Percentiles rank a stretch among this genome's conserved stretches.
Conservation (phyloP, 331 rosid species). For the Telfairia occidentalis region DNA sequence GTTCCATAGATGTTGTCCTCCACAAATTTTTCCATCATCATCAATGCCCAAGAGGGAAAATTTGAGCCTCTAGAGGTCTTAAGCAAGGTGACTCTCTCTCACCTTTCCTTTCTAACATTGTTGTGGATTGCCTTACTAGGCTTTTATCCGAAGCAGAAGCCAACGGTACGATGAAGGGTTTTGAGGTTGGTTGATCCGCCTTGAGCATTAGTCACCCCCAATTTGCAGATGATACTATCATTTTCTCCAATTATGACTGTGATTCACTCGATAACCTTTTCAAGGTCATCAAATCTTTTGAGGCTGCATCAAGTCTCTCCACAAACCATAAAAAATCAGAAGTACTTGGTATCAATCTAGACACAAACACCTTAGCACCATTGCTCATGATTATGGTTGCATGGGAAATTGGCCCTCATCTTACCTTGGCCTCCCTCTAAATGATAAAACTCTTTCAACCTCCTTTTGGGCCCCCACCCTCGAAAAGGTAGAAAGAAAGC, state of each 20-base stretch:
- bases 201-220: not conserved
- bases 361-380: too few relatives aligned
- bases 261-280: too few relatives aligned
- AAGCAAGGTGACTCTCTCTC: not conserved
- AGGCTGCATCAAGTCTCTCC: not conserved
- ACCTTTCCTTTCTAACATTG: not conserved
- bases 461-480: too few relatives aligned
- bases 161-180: not conserved
- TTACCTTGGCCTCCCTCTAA: too few relatives aligned
- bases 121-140: not conserved
- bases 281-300: not conserved
- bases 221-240: not conserved
- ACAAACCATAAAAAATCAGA: too few relatives aligned
- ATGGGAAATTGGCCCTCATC: too few relatives aligned
- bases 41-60: too few relatives aligned
- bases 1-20: not conserved
- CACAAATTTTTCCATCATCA: not conserved
- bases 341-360: not conserved
- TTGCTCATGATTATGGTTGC: too few relatives aligned
- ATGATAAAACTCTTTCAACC: too few relatives aligned
- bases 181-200: not conserved
- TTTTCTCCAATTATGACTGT: too few relatives aligned
- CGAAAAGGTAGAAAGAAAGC: not conserved
- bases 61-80: too few relatives aligned
- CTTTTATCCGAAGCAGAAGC: not conserved